Conservation (phyloP, 345 rosid species). For the Bretschneidera sinensis region DNA sequence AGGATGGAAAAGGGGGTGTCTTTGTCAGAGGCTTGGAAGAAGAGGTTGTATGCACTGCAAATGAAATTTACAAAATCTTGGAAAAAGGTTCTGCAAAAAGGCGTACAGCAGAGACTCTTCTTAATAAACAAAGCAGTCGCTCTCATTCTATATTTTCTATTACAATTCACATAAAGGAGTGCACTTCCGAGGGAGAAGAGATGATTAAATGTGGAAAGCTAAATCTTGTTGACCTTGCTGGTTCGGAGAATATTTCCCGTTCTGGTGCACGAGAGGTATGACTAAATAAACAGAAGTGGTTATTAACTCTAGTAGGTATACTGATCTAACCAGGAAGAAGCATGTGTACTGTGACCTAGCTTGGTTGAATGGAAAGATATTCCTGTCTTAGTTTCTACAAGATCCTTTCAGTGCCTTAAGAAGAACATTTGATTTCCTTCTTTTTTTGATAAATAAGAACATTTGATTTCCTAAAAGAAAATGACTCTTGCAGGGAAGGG, state of each 20-base stretch:
- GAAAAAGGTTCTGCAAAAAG: conserved; percentile 97
- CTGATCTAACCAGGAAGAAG: not conserved
- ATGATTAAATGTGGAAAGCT: conserved; percentile 97
- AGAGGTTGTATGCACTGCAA: conserved; percentile 90
- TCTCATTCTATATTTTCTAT: conserved; percentile 96
- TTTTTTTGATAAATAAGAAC: too few species aligned
- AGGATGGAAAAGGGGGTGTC: conserved; percentile 99
- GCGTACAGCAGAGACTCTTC: conserved; percentile 98
- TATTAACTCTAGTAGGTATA: not conserved
- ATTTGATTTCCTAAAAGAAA: not conserved
- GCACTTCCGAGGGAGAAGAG: conserved; percentile 98
- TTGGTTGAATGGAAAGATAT: not conserved
- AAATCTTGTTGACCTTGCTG: conserved; percentile 99
- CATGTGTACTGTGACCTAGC: not conserved
- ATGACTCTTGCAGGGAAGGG: conserved; percentile 75
- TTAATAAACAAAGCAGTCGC: conserved; percentile 98
- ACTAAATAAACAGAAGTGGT: conserved; percentile 1
- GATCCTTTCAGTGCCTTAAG: not conserved
- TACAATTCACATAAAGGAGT: conserved; percentile 93
- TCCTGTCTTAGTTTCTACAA: conserved; percentile 11
- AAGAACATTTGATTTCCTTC: not conserved
- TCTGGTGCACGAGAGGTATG: conserved; percentile 97
- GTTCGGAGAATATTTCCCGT: conserved; percentile 97
- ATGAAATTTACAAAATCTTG: conserved; percentile 92
- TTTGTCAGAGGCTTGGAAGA: conserved; percentile 96